phyloP scores from a whole-genome alignment of 2,329 filamentous ascomycete species.

The Fusarium tuaranense region DNA sequence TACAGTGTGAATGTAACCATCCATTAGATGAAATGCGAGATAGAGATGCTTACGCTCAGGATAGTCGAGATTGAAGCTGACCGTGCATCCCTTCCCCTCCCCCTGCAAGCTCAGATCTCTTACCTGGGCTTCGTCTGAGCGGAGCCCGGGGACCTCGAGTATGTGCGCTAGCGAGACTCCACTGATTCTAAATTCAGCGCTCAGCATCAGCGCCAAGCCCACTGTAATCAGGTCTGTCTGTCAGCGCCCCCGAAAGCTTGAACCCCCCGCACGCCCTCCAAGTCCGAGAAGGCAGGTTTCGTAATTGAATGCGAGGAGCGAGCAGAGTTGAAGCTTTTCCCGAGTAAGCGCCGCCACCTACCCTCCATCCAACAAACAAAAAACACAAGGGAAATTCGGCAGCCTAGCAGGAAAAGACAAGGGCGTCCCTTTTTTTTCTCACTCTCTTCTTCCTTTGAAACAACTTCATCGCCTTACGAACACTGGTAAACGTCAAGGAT shows the following conservation, averaged over 20 bases:
- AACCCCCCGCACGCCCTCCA: not conserved
- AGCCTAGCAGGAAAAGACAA: not conserved
- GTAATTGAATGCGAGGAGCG: not conserved
- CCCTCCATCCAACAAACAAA: conserved; percentile 13
- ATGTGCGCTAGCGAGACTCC: not conserved
- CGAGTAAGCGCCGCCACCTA: conserved; percentile 33
- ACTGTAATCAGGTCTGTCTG: conserved; percentile 24
- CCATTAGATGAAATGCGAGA: not conserved
- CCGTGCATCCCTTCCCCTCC: not conserved
- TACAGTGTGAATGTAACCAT: not conserved
- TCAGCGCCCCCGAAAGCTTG: conserved; percentile 7
- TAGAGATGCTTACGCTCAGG: not conserved
- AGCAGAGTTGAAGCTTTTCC: not conserved
- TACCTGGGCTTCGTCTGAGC: not conserved
- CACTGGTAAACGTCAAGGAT: not conserved
- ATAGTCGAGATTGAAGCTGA: not conserved
- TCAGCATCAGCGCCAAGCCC: conserved; percentile 26
- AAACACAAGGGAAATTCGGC: not conserved
- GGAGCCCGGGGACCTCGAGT: not conserved
- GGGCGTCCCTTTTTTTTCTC: not conserved
- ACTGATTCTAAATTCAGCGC: conserved; percentile 33
- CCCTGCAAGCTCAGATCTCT: not conserved
- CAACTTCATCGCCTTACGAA: not conserved
- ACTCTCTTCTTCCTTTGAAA: not conserved
- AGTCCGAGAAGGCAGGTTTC: not conserved